Evolutionary conservation across 352 stramenopile species (phyloP).

Genomic region (Phytophthora idaei): DNA sequence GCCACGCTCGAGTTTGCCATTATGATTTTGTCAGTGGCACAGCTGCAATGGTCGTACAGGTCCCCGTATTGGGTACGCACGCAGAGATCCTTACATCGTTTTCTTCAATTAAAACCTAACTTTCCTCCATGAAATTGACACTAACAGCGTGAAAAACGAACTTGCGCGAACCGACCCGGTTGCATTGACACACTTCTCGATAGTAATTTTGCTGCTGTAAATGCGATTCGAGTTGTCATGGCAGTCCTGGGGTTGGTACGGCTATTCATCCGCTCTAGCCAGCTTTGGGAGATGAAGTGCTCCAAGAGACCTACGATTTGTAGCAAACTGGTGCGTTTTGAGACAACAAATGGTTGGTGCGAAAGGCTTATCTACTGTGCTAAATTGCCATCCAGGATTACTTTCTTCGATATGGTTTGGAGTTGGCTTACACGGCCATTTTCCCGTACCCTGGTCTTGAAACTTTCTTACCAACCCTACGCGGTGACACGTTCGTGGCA

Average conservation of each 20-base stretch:
- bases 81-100: too few species aligned
- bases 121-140: too few species aligned
- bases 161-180: conserved; percentile 25
- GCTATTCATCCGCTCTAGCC: conserved; percentile 22
- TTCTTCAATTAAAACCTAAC: too few species aligned
- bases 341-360: background rate
- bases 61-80: conserved; percentile 42
- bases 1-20: conserved; percentile 50
- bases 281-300: conserved; percentile 30
- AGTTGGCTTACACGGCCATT: conserved; percentile 42
- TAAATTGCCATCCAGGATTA: conserved; percentile 9
- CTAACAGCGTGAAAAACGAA: conserved; percentile 53
- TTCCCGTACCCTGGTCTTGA: conserved; percentile 68
- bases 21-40: conserved; percentile 44
- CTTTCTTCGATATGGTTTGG: conserved; percentile 29
- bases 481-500: conserved; percentile 43
- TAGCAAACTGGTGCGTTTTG: conserved; percentile 20
- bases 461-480: conserved; percentile 21
- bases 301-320: background rate
- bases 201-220: conserved; percentile 40
- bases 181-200: conserved; percentile 49
- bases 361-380: background rate
- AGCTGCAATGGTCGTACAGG: conserved; percentile 45
- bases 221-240: conserved; percentile 40
- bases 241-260: conserved; percentile 18